A percentile compares a stretch with the other conserved stretches of the same genome.
Conservation (phyloP, 1,284 basidiomycete species). For the Melampsora larici-populina region DNA sequence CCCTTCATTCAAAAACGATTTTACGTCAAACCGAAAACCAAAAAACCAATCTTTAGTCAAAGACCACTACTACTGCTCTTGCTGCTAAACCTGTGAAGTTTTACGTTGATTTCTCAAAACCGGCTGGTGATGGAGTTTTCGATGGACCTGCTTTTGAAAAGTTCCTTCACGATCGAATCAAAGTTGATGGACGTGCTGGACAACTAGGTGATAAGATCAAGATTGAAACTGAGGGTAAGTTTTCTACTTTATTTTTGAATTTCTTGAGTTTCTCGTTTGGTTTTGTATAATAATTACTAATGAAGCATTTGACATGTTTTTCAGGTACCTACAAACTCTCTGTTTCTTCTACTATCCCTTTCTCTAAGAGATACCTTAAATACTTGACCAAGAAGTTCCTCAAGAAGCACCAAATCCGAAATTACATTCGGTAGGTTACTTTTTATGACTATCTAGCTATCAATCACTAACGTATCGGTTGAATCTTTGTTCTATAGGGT, state of each 20-base stretch:
- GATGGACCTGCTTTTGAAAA: slow-evolving; percentile 39
- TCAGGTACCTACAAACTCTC: slow-evolving; percentile 32
- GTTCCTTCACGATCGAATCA: slow-evolving; percentile 41
- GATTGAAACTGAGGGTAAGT: slow-evolving; percentile 36
- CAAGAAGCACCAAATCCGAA: slow-evolving; percentile 39
- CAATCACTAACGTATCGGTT: not conserved
- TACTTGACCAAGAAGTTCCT: slow-evolving; percentile 42
- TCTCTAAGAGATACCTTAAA: slow-evolving; percentile 39
- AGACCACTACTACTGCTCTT: not conserved
- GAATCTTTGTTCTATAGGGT: slow-evolving; percentile 13
- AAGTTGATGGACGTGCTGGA: slow-evolving; percentile 35
- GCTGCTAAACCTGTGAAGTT: slow-evolving; percentile 27
- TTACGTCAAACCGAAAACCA: too few species aligned
- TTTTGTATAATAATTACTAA: too few species aligned
- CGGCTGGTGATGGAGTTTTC: slow-evolving; percentile 35
- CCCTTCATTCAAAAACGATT: too few species aligned
- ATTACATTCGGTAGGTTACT: slow-evolving; percentile 36
- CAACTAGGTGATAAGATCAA: slow-evolving; percentile 38
- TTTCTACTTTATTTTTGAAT: not conserved
- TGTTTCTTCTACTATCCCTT: slow-evolving; percentile 36
- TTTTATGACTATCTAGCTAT: not conserved
- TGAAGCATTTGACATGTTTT: not conserved
- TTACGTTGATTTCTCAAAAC: slow-evolving; percentile 31
- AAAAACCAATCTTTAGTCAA: too few species aligned
- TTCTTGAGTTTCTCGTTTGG: not conserved